Conservation (phyloP, 2,329 filamentous ascomycete species). For the Xylariaceae sp. region DNA sequence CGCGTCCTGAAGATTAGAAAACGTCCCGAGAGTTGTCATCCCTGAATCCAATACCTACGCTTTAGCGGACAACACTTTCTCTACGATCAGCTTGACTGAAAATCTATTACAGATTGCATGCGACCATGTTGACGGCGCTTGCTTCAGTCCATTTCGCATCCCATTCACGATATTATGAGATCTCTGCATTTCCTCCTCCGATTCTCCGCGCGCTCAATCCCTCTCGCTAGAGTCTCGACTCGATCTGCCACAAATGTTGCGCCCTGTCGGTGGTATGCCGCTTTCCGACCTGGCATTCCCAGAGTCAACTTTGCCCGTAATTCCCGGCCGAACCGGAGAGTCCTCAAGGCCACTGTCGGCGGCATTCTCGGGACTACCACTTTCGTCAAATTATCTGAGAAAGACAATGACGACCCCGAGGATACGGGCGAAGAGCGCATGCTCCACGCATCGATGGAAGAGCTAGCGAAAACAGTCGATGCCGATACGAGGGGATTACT, state of each 20-base stretch:
- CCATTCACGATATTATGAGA: conserved; percentile 39
- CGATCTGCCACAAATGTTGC: conserved; percentile 15
- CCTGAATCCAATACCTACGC: background rate
- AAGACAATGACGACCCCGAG: conserved; percentile 43
- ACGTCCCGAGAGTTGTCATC: background rate
- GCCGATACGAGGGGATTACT: conserved; percentile 55
- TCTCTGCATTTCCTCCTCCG: conserved; percentile 38
- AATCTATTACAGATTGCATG: background rate
- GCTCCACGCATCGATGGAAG: conserved; percentile 73
- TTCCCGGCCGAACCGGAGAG: conserved; percentile 25
- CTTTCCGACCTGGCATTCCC: conserved; percentile 15
- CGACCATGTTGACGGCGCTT: conserved; percentile 12
- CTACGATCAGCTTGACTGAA: background rate
- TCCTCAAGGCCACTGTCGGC: conserved; percentile 38
- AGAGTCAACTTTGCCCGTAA: conserved; percentile 6
- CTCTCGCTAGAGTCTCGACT: conserved; percentile 10
- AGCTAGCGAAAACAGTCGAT: conserved; percentile 65
- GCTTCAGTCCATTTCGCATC: conserved; percentile 4
- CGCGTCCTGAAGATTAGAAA: conserved; percentile 7
- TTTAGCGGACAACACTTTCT: background rate
- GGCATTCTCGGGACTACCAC: conserved; percentile 47
- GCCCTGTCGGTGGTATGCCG: conserved; percentile 19
- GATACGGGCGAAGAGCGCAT: conserved; percentile 78
- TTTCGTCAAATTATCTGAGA: conserved; percentile 54
- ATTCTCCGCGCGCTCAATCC: conserved; percentile 37